A percentile compares a stretch with the other conserved stretches of the same genome.
These are phyloP conservation scores for Fraxinus ornus DNA, from an alignment of 305 asterid genomes.

Conservation along the genomic window DNA sequence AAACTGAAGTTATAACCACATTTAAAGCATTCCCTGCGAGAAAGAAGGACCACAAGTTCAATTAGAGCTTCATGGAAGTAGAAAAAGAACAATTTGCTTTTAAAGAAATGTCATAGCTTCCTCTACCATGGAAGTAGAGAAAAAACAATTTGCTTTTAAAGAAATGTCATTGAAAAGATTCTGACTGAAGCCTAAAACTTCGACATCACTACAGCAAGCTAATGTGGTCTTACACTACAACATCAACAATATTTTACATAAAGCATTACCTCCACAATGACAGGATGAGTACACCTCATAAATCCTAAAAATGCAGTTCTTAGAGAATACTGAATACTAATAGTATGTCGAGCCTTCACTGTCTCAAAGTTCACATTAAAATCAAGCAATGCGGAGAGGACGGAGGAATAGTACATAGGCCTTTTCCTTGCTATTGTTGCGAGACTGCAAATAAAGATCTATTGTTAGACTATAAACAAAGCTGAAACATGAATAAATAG, in stretches of 20 bases:
- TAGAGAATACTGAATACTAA: slow-evolving; percentile 83
- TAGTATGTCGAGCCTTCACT: slow-evolving; percentile 63
- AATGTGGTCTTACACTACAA: neutral
- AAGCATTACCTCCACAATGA: slow-evolving; percentile 67
- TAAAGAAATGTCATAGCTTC: neutral
- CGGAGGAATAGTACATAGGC: slow-evolving; percentile 61
- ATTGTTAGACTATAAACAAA: slow-evolving; percentile 23
- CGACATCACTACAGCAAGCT: neutral
- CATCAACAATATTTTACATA: slow-evolving; percentile 18
- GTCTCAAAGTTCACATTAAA: slow-evolving; percentile 58
- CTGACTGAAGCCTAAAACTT: neutral
- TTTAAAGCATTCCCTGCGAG: neutral
- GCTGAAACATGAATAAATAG: slow-evolving; percentile 10
- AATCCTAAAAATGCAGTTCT: slow-evolving; percentile 94
- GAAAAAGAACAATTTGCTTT: neutral
- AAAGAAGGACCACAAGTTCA: neutral
- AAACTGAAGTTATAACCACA: neutral
- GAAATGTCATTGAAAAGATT: neutral
- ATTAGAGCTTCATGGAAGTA: neutral
- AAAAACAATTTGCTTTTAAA: neutral
- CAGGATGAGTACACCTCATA: slow-evolving; percentile 81
- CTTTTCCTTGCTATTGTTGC: slow-evolving; percentile 84
- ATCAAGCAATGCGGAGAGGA: slow-evolving; percentile 72
- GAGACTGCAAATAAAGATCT: slow-evolving; percentile 59
- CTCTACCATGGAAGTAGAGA: neutral